Evolutionary conservation across 768 basidiomycete species (phyloP).

Genomic region (Boletus subcaerulescens): DNA sequence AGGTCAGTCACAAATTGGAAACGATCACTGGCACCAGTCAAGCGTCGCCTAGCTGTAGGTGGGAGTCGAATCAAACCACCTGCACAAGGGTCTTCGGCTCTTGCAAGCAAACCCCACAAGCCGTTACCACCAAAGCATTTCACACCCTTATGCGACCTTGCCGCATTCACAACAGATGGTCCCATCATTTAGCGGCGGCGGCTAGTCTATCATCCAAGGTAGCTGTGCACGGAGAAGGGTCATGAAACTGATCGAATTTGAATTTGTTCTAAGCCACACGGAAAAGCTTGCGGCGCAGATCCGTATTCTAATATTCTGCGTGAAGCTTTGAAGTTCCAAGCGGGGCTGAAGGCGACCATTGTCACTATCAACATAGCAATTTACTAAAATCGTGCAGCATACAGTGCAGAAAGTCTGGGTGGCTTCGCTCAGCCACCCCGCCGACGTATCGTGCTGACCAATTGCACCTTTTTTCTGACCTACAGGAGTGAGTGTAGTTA

Average conservation of each 20-base stretch:
- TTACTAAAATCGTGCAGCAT: slow-evolving; percentile 5
- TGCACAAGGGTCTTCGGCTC: slow-evolving; percentile 16
- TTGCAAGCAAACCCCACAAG: slow-evolving; percentile 13
- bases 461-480: slow-evolving; percentile 81
- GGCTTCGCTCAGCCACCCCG: slow-evolving; percentile 53
- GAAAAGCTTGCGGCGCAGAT: slow-evolving; percentile 12
- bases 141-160: slow-evolving; percentile 7
- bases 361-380: slow-evolving; percentile 4
- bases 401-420: not conserved
- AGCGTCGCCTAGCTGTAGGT: slow-evolving; percentile 15
- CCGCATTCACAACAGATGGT: not conserved
- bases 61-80: not conserved
- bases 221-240: slow-evolving; percentile 14
- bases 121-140: slow-evolving; percentile 4
- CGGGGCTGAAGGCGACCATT: slow-evolving; percentile 1
- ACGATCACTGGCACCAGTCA: slow-evolving; percentile 17
- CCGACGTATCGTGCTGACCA: slow-evolving; percentile 75
- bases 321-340: slow-evolving; percentile 5
- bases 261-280: slow-evolving; percentile 5
- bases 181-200: slow-evolving; percentile 1
- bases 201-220: slow-evolving; percentile 6
- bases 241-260: slow-evolving; percentile 1
- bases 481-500: slow-evolving; percentile 32
- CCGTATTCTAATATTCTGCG: slow-evolving; percentile 3
- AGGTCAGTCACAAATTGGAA: slow-evolving; percentile 15